These are phyloP conservation scores for Penicillium sp. DNA, from an alignment of 2,329 filamentous ascomycete genomes.

Conservation along the genomic window DNA sequence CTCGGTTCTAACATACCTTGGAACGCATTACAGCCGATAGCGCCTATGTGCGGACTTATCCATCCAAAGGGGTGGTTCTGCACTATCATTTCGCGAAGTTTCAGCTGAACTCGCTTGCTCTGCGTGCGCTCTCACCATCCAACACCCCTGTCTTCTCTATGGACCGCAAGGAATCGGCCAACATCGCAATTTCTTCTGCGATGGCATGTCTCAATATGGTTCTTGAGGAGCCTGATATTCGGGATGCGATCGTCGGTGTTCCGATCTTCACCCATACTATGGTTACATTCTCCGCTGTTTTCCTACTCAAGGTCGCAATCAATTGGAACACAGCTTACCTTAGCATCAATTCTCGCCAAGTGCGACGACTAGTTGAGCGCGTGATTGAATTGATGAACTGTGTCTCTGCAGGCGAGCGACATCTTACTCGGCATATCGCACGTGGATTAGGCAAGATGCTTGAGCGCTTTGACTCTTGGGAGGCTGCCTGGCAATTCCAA, in stretches of 20 bases:
- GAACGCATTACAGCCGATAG: constrained; percentile 37
- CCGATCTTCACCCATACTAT: constrained; percentile 47
- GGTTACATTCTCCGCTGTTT: constrained; percentile 47
- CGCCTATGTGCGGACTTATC: constrained; percentile 48
- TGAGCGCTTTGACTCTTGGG: constrained; percentile 42
- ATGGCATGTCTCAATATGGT: constrained; percentile 49
- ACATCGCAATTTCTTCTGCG: constrained; percentile 48
- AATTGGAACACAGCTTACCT: constrained; percentile 45
- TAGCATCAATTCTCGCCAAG: constrained; percentile 39
- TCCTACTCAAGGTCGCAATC: constrained; percentile 45
- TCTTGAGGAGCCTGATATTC: constrained; percentile 49
- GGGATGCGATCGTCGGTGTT: constrained; percentile 49
- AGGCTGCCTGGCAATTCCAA: constrained; percentile 31
- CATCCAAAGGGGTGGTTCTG: constrained; percentile 50
- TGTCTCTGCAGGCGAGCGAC: constrained; percentile 42
- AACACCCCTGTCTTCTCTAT: constrained; percentile 44
- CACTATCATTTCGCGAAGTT: constrained; percentile 56
- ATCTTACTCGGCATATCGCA: constrained; percentile 43
- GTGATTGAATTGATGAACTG: constrained; percentile 42
- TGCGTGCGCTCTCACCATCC: constrained; percentile 43
- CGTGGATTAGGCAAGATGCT: constrained; percentile 43
- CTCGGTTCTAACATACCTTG: constrained; percentile 4
- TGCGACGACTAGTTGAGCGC: constrained; percentile 39
- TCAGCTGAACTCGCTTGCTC: constrained; percentile 48
- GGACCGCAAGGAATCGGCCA: constrained; percentile 45